Evolutionary conservation across 2,329 filamentous ascomycete species (phyloP).

Genomic region (Blastomyces parvus): DNA sequence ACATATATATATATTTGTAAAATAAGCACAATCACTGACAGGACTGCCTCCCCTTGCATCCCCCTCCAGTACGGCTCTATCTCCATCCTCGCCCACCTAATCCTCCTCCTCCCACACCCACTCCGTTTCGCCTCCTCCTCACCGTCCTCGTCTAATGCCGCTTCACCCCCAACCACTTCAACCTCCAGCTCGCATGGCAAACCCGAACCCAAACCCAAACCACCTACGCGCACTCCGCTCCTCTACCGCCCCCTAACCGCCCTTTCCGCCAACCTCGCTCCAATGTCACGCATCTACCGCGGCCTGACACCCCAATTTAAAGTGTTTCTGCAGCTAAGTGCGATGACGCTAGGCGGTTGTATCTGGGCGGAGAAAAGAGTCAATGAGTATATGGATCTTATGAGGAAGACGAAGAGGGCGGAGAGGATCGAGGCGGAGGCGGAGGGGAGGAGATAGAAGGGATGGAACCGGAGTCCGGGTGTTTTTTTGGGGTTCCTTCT

Average conservation of each 20-base stretch:
- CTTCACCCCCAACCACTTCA: slow-evolving; percentile 26
- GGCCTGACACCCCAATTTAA: slow-evolving; percentile 43
- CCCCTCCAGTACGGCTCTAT: slow-evolving; percentile 35
- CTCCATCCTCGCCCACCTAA: slow-evolving; percentile 39
- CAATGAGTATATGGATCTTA: slow-evolving; percentile 37
- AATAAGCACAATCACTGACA: slow-evolving; percentile 2
- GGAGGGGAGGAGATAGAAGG: slow-evolving; percentile 15
- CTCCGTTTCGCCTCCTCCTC: slow-evolving; percentile 31
- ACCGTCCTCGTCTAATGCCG: slow-evolving; percentile 17
- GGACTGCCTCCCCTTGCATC: not conserved
- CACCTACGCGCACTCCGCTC: slow-evolving; percentile 24
- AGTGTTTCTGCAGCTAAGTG: slow-evolving; percentile 39
- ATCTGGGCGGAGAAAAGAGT: slow-evolving; percentile 42
- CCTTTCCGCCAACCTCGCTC: slow-evolving; percentile 41
- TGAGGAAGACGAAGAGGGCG: slow-evolving; percentile 34
- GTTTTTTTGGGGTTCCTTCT: not conserved
- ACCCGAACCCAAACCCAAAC: slow-evolving; percentile 23
- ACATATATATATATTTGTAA: too few relatives aligned
- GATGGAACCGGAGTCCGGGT: not conserved
- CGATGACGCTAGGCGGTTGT: slow-evolving; percentile 41
- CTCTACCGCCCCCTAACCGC: slow-evolving; percentile 37
- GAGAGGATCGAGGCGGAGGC: slow-evolving; percentile 30
- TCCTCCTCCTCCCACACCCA: slow-evolving; percentile 35
- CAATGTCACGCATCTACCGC: slow-evolving; percentile 36
- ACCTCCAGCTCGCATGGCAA: slow-evolving; percentile 11